Conservation (phyloP, 148 eudicot species). For the Beta vulgaris region DNA sequence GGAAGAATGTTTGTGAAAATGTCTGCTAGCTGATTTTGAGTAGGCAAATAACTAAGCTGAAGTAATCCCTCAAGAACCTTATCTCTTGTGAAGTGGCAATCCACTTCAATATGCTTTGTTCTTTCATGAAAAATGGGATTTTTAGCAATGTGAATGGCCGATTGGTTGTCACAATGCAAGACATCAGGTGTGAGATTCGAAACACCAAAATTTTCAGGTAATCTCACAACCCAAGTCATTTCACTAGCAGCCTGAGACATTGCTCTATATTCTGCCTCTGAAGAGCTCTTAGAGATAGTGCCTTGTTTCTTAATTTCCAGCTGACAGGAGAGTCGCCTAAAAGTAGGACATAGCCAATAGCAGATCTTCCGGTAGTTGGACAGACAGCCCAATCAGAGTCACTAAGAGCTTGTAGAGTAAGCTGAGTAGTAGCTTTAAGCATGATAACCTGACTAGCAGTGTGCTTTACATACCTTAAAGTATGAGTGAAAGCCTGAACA, state of each 20-base stretch:
- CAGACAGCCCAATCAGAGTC: background rate
- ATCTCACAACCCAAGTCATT: background rate
- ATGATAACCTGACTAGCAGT: background rate
- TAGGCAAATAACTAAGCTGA: background rate
- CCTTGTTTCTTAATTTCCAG: background rate
- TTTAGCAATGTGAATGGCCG: background rate
- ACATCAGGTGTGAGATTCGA: background rate
- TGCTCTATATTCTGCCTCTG: background rate
- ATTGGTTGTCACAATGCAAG: background rate
- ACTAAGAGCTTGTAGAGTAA: background rate
- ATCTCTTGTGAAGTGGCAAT: background rate
- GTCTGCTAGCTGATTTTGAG: slow-evolving; percentile 1
- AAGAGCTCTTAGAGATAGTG: background rate
- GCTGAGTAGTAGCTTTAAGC: background rate
- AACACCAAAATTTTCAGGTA: background rate
- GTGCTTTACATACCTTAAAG: background rate
- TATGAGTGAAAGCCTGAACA: background rate
- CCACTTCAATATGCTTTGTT: slow-evolving; percentile 5
- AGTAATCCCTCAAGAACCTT: background rate
- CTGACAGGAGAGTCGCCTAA: background rate
- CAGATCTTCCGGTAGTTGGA: background rate
- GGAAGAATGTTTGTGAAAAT: background rate
- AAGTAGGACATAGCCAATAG: background rate
- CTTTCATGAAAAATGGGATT: background rate
- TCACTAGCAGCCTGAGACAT: background rate